Base-by-base conservation (phyloP, 139 green algal species). In the Coccomyxa sp. region DNA sequence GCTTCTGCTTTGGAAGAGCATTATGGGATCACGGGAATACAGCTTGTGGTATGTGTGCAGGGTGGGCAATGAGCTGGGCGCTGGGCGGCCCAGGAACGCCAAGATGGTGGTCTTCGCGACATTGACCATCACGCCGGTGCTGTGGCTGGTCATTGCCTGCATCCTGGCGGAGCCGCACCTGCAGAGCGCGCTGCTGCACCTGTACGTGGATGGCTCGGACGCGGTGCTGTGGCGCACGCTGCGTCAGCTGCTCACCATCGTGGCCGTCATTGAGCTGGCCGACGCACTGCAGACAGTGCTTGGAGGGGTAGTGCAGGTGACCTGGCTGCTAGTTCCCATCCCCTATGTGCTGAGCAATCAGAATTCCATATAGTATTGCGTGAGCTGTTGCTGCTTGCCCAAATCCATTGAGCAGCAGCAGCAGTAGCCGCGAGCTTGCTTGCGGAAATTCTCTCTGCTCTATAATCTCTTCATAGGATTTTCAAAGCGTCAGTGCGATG, bases 271-370 rank as follows among this genome's bases (percentile, higher is more conserved):
- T 29, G 79, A 81, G 64, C 74, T 89, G 18, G 81, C 89, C 31
- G 85, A 89, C 36, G 87, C 82, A 0, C 6, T 74, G 24, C 86
- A 88, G 79, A 86, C 84, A 22, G 79, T 91, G 55, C 79, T 91
- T 33, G 73, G 75, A 0, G 87, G 87, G 34, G 79, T 89, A n/a
- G 81, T 86, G 2, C 39, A 78, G 72, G 78, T 84, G 55, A 24
- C 76, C 58, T 29, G 14, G 14, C 44, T 58, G 44, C 14, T 58
- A 29, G 44, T 58, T 12, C 14, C 44, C 44, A n/a, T n/a, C n/a
- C n/a, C n/a, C n/a, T n/a, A n/a, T n/a, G n/a, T n/a, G n/a, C n/a
- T n/a, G n/a, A n/a, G n/a, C n/a, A n/a, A 50, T n/a, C n/a, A n/a
- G n/a, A n/a, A n/a, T n/a, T n/a, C n/a, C n/a, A n/a, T n/a, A n/a